Base-by-base conservation (phyloP, 495 filamentous ascomycete species). In the Tuber magnatum region DNA sequence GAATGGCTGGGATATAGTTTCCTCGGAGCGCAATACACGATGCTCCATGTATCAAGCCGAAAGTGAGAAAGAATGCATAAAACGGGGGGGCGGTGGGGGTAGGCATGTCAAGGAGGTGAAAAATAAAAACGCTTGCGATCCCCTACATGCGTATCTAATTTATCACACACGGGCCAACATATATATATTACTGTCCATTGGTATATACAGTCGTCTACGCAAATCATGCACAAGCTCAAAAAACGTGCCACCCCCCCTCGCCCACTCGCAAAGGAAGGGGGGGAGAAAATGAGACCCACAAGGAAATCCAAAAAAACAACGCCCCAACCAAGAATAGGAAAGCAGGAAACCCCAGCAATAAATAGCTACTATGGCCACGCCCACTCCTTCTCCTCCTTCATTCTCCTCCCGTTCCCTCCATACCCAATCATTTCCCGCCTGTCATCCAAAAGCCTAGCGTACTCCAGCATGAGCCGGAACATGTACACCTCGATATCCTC, bases 401-500 rank as follows among this genome's bases (percentile, higher is more conserved):
- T 65, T 43, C 78, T 80, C 3, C 56, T 75, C 68, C 79, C 79
- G 32, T 72, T 70, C 10, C 79, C 79, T 0, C 87, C 88, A 85
- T 89, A 93, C 12, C 90, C 91, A 83, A 93, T 86, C 16, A 78
- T 85, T 76, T 92, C 89, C 71, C 92, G 85, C 43, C 87, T 85
- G 78, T 92, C 90, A 80, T 92, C 90, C 69, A 86, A 84, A 24
- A 93, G 82, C 39, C 91, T 85, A 1, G 87, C 91, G 80, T 92
- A 93, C 81, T 93, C 92, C 24, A 93, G 86, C 70, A 93, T 84
- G 51, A 93, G 81, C 61, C 92, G 82, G 75, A 90, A 86, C 41
- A 89, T 86, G 83, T 93, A 93, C 38, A 93, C 86, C 76, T 91
- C 87, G 83, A 93, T 91, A 80, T 93, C 92, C 73, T 92, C 91